Evolutionary conservation across 305 asterid genomes (phyloP), one percentile per base, ranked within the genome.

Genomic region (Lippia alba): DNA sequence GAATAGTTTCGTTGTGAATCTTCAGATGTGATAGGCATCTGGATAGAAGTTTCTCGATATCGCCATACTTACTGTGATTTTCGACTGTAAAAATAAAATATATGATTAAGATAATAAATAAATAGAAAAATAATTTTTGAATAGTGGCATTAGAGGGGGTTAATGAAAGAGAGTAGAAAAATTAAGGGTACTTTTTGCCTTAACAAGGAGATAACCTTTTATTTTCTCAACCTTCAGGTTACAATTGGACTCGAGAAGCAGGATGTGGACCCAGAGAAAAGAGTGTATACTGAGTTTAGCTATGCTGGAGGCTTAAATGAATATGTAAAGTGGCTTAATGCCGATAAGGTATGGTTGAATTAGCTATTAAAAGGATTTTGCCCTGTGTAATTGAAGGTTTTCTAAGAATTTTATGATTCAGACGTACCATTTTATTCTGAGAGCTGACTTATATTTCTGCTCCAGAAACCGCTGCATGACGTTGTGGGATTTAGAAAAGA

Each of bases 221-320:
- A 36, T 46, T 69, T 74, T 80, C 33, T 53, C 54, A 60, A 59
- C 45, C 12, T 72, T 63, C 80, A 94, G 99, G 88, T 88, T 54
- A 82, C 88, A 46, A 90, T 94, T 75, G 81, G 78, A 8, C 80
- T 94, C 39, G 79, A 80, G 67, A 94, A 87, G 78, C 92, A 91
- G 79, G 85, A 84, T 61, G 45, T 54, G 12, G 91, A 90, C 76
- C 80, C 85, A 4, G 95, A 86, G 72, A 90, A 91, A 84, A 81
- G 69, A 76, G 81, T 78, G 57, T 61, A 74, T 73, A 80, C 80
- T 59, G 97, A 87, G 86, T 94, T 88, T 76, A 80, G 72, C 76
- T 94, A 88, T 84, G 97, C 97, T 71, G 99, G 99, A 74, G 99
- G 99, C 67, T 82, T 94, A 72, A 76, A 64, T 46, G 99, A 94